A percentile compares a stretch with the other conserved stretches of the same genome.
phyloP scores from a whole-genome alignment of 2,329 filamentous ascomycete species.

The Aureobasidium mangrovei region DNA sequence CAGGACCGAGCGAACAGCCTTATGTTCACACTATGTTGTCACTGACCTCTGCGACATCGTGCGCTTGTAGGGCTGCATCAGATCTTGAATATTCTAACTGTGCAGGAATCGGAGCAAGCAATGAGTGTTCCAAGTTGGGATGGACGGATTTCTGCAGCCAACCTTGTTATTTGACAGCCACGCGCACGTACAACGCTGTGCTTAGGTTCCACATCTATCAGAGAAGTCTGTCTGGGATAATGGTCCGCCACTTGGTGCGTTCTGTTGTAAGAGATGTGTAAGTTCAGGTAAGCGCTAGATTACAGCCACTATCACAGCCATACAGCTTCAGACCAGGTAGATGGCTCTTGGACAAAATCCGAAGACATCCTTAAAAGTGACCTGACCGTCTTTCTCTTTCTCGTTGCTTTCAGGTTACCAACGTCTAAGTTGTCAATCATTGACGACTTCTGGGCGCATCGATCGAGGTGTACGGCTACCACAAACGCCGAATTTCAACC shows the following conservation, averaged over 20 bases:
- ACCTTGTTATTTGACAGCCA: neutral
- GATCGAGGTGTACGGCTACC: neutral
- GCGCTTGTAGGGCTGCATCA: no score
- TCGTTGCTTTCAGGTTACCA: neutral
- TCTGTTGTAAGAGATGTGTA: neutral
- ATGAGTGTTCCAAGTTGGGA: no score
- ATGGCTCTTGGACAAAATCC: neutral
- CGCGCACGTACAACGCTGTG: neutral
- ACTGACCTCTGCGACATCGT: no score
- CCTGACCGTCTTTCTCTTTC: neutral
- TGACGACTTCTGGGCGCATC: neutral
- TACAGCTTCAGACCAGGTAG: neutral
- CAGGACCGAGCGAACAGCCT: no score
- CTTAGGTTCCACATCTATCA: slow-evolving; percentile 3
- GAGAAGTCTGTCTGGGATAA: neutral
- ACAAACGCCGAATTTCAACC: neutral
- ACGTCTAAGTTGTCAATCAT: neutral
- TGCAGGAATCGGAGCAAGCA: no score
- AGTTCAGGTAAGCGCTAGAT: slow-evolving; percentile 7
- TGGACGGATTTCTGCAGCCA: no score
- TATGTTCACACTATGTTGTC: no score
- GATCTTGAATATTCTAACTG: no score
- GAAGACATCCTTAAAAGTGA: neutral
- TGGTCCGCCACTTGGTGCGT: neutral
- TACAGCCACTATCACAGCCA: neutral